Evolutionary conservation across 1,284 basidiomycete species (phyloP).

Genomic region (Sporisorium scitamineum): DNA sequence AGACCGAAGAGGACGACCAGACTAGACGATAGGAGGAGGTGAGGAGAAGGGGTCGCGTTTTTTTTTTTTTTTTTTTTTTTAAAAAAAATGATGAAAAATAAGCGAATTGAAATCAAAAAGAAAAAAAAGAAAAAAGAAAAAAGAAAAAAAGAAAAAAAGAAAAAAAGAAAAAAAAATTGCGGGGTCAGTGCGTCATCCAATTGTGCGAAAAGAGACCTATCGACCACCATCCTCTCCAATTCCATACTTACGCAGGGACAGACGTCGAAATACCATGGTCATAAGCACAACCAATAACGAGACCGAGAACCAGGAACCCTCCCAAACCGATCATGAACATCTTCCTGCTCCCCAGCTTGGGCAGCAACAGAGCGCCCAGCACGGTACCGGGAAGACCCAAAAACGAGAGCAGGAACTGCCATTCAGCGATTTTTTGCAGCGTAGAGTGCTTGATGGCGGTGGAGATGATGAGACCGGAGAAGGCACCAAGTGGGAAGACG

Average conservation of each 20-base stretch:
- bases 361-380: constrained; percentile 71
- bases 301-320: constrained; percentile 79
- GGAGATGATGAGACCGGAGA: constrained; percentile 61
- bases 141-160: not conserved
- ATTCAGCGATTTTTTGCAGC: constrained; percentile 73
- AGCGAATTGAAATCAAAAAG: too few species aligned
- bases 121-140: not conserved
- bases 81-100: too few species aligned
- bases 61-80: too few species aligned
- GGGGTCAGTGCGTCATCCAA: not conserved
- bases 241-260: not conserved
- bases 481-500: constrained; percentile 78
- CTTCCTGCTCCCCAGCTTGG: constrained; percentile 44
- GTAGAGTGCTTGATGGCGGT: constrained; percentile 74
- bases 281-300: constrained; percentile 75
- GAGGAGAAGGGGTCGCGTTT: not conserved
- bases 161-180: not conserved
- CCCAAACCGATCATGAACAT: constrained; percentile 79
- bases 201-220: too few species aligned
- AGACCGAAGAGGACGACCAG: constrained; percentile 72
- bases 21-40: not conserved
- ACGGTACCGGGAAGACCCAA: constrained; percentile 79
- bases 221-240: too few species aligned
- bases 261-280: constrained; percentile 75
- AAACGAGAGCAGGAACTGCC: constrained; percentile 78